These are phyloP conservation scores for Komagataella populi DNA, from an alignment of 805 yeast species.

Conservation along the genomic window DNA sequence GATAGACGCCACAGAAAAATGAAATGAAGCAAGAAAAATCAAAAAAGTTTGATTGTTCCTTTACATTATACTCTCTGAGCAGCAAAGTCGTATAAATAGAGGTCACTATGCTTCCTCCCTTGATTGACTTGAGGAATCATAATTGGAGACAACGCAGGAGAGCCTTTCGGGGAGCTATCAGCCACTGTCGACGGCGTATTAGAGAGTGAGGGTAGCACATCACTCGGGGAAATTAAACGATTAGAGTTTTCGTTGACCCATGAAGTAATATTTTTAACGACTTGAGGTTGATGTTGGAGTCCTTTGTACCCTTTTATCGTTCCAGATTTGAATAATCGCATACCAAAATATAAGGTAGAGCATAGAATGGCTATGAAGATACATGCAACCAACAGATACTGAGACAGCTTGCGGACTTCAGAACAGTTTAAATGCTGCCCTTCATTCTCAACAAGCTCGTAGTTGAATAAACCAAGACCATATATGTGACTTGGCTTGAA, in stretches of 20 bases:
- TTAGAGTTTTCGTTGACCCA: not conserved
- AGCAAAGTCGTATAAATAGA: not conserved
- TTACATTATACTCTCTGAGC: not conserved
- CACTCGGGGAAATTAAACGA: not conserved
- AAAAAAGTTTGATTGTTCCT: too few relatives aligned
- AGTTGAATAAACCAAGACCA: constrained; percentile 17
- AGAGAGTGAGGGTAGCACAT: not conserved
- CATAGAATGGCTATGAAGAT: not conserved
- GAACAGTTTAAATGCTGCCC: not conserved
- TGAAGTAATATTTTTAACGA: not conserved
- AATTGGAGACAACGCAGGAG: not conserved
- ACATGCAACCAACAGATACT: not conserved
- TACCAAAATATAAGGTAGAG: not conserved
- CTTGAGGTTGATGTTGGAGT: not conserved
- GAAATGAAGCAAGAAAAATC: not conserved
- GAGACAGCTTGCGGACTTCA: not conserved
- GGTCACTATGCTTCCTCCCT: not conserved
- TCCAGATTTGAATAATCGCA: not conserved
- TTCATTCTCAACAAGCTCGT: constrained; percentile 2
- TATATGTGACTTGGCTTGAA: constrained; percentile 15
- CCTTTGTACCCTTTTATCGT: not conserved
- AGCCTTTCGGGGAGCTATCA: not conserved
- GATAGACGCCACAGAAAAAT: not conserved
- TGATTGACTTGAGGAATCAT: not conserved
- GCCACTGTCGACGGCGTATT: not conserved